Percentiles rank a stretch among this genome's conserved stretches.
Evolutionary conservation across 305 asterid species (phyloP).

Genomic region (Rubia balearica): DNA sequence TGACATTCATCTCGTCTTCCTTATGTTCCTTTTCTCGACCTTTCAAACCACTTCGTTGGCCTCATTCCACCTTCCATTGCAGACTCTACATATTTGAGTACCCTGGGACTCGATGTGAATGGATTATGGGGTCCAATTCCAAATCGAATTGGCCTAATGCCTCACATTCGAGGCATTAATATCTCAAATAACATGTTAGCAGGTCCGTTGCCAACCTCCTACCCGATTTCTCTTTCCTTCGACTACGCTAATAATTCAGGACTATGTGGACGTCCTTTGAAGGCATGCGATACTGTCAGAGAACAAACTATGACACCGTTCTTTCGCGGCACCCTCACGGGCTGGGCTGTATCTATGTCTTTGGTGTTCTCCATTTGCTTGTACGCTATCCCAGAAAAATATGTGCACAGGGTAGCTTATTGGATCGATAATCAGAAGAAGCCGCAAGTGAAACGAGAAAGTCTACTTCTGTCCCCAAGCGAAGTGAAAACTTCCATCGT

Average conservation of each 20-base stretch:
- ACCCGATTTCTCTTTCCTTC: neutral
- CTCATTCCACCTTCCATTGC: conserved; percentile 25
- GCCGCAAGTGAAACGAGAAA: too few species aligned
- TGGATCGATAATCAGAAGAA: neutral
- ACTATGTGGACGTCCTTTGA: conserved; percentile 27
- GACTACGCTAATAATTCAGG: conserved; percentile 26
- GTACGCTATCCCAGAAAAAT: neutral
- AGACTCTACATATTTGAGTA: conserved; percentile 18
- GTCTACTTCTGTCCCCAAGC: neutral
- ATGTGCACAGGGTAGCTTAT: neutral
- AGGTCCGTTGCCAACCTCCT: conserved; percentile 24
- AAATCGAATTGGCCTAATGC: conserved; percentile 9
- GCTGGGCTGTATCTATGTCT: neutral
- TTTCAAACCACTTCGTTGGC: conserved; percentile 33
- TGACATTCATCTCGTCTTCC: conserved; percentile 16
- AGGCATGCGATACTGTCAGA: neutral
- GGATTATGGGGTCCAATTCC: conserved; percentile 29
- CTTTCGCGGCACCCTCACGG: neutral
- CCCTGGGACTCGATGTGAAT: conserved; percentile 27
- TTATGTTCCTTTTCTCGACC: conserved; percentile 21
- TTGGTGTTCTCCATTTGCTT: neutral
- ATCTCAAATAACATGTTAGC: conserved; percentile 26
- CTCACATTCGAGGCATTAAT: conserved; percentile 19
- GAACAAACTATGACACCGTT: neutral
- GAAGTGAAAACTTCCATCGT: neutral